Percentiles rank a stretch among this genome's conserved stretches.
Evolutionary conservation across 2,329 filamentous ascomycete species (phyloP).

Genomic region (Hymenoscyphus infarciens): DNA sequence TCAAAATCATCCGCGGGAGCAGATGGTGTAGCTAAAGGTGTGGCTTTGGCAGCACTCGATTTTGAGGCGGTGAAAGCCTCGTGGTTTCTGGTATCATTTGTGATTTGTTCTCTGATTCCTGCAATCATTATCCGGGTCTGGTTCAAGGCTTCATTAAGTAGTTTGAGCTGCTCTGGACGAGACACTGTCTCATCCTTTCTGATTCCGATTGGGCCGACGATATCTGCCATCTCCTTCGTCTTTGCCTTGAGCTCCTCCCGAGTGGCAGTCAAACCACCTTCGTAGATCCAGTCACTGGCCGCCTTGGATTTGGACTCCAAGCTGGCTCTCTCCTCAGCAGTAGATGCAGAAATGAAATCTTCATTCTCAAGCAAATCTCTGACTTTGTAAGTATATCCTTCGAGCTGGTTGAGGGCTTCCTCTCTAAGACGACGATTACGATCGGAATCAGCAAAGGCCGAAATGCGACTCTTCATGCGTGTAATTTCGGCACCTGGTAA

Average conservation of each 20-base stretch:
- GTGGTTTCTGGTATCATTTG: constrained; percentile 61
- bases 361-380: constrained; percentile 79
- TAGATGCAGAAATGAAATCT: constrained; percentile 69
- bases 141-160: constrained; percentile 66
- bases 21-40: constrained; percentile 41
- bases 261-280: constrained; percentile 72
- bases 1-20: constrained; percentile 53
- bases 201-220: constrained; percentile 73
- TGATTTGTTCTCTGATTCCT: constrained; percentile 68
- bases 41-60: constrained; percentile 38
- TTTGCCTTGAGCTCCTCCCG: constrained; percentile 72
- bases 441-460: constrained; percentile 84
- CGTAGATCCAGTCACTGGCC: constrained; percentile 87
- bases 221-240: constrained; percentile 70
- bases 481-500: constrained; percentile 30
- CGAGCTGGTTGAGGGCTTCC: constrained; percentile 88
- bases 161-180: constrained; percentile 66
- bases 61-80: constrained; percentile 49
- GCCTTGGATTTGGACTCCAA: constrained; percentile 66
- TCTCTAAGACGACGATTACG: constrained; percentile 71
- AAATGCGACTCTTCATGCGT: constrained; percentile 57
- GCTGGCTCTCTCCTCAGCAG: constrained; percentile 59
- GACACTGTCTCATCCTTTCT: constrained; percentile 68
- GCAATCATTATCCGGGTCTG: constrained; percentile 68
- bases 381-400: constrained; percentile 85